Percentiles rank a stretch among this genome's conserved stretches.
These are phyloP conservation scores for Casuarina equisetifolia DNA, from an alignment of 306 rosid species.

Conservation along the genomic window DNA sequence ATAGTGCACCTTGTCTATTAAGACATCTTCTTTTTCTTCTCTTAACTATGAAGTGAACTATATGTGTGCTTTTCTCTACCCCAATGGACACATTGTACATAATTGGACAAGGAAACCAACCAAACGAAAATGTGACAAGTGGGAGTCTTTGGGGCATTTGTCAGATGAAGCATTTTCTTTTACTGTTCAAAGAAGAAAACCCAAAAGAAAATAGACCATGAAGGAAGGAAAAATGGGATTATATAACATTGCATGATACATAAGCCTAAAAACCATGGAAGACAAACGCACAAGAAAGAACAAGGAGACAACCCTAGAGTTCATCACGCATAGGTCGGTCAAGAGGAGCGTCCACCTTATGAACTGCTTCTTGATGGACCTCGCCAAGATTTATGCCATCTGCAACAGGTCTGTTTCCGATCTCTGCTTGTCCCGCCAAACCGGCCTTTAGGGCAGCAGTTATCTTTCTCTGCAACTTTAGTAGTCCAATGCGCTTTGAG, in stretches of 20 bases:
- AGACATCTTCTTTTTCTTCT: slow-evolving; percentile 5
- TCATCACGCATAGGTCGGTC: slow-evolving; percentile 65
- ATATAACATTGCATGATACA: not conserved
- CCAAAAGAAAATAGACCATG: not conserved
- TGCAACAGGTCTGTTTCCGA: slow-evolving; percentile 48
- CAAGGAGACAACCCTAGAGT: slow-evolving; percentile 33
- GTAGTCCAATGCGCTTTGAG: slow-evolving; percentile 75
- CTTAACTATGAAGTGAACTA: slow-evolving; percentile 7
- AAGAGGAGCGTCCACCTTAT: slow-evolving; percentile 40
- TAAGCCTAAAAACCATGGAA: not conserved
- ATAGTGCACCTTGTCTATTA: not conserved
- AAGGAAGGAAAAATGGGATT: not conserved
- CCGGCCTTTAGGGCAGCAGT: slow-evolving; percentile 84
- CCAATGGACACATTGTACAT: slow-evolving; percentile 12
- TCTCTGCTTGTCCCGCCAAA: slow-evolving; percentile 49
- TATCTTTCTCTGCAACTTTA: slow-evolving; percentile 66
- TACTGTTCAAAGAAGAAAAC: not conserved
- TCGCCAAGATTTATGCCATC: slow-evolving; percentile 50
- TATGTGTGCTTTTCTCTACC: not conserved
- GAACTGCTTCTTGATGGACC: slow-evolving; percentile 41
- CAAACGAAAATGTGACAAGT: not conserved
- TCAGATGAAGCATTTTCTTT: not conserved
- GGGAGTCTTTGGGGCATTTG: not conserved
- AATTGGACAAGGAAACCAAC: slow-evolving; percentile 19
- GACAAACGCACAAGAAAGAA: not conserved